These are phyloP conservation scores for Immersiella caudata DNA, from an alignment of 495 filamentous ascomycete species.

Conservation along the genomic window DNA sequence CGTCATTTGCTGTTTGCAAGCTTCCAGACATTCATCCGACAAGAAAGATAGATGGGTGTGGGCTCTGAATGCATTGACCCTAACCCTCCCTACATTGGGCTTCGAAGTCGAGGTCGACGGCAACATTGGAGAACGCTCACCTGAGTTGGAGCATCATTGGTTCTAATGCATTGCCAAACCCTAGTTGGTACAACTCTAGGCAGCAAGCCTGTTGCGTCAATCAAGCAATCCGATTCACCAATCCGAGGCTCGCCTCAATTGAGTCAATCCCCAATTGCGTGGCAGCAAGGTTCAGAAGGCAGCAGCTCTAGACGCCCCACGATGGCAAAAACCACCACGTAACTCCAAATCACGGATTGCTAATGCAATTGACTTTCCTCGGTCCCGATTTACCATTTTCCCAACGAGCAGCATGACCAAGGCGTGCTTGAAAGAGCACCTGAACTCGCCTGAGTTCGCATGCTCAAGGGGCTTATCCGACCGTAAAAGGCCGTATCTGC, in stretches of 20 bases:
- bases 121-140: no score
- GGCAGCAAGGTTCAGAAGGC: constrained; percentile 4
- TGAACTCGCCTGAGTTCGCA: no score
- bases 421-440: neutral
- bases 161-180: no score
- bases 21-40: no score
- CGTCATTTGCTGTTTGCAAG: no score
- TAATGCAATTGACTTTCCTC: neutral
- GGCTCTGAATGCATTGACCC: no score
- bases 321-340: neutral
- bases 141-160: no score
- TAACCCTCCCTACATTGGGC: no score
- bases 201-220: constrained; percentile 21
- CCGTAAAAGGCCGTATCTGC: no score
- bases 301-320: neutral
- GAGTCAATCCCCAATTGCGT: constrained; percentile 27
- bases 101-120: no score
- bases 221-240: constrained; percentile 28
- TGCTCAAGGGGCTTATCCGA: no score
- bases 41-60: no score
- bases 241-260: constrained; percentile 19
- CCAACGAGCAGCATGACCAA: neutral
- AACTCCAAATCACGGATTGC: neutral
- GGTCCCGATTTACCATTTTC: neutral
- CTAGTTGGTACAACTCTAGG: constrained; percentile 10